A percentile compares a stretch with the other conserved stretches of the same genome.
Conservation (phyloP, 75 land plant species). For the Cryptomeria japonica region DNA sequence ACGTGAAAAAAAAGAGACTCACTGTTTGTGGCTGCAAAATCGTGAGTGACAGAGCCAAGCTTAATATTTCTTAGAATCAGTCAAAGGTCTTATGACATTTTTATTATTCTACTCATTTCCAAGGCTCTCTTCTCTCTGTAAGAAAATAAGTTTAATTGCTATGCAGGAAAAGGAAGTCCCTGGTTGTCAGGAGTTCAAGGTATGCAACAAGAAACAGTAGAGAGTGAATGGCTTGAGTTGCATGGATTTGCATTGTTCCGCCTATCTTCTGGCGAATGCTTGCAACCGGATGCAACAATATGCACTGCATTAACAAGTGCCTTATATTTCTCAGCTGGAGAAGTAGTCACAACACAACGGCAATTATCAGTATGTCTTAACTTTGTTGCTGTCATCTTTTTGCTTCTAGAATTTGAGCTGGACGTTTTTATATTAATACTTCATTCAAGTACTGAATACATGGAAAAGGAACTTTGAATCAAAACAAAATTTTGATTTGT, state of each 20-base stretch:
- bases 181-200: slow-evolving; percentile 57
- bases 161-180: slow-evolving; percentile 49
- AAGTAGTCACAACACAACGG: slow-evolving; percentile 51
- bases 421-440: not conserved
- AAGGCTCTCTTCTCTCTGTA: not conserved
- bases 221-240: slow-evolving; percentile 67
- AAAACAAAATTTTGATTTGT: not conserved
- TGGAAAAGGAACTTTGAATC: not conserved
- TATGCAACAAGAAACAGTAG: slow-evolving; percentile 19
- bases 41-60: not conserved
- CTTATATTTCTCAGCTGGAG: slow-evolving; percentile 73
- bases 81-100: not conserved
- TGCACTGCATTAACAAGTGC: slow-evolving; percentile 87
- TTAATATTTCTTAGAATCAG: not conserved
- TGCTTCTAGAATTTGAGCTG: not conserved
- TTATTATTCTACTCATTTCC: not conserved
- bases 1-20: not conserved
- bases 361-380: slow-evolving; percentile 57
- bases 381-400: not conserved
- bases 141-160: not conserved
- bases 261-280: slow-evolving; percentile 66
- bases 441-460: not conserved
- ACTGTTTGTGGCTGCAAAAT: not conserved
- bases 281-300: slow-evolving; percentile 81
- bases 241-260: slow-evolving; percentile 74